Base-by-base conservation (phyloP, 345 rosid genomes). In the Eucalyptus melliodora region DNA sequence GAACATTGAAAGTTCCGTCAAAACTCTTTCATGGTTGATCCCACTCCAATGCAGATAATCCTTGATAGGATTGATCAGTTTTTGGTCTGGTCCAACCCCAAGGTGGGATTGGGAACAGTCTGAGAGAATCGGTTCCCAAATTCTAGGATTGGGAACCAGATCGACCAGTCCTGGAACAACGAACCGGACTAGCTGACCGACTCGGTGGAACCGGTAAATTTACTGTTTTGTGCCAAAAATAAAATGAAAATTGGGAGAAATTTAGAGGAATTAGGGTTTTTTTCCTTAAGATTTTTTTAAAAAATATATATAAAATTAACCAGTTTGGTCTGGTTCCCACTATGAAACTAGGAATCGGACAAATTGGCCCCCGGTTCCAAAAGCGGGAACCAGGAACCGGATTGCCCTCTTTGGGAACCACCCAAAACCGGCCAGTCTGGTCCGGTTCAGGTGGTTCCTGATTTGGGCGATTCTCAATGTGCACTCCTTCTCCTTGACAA, bases 21-120 rank as follows among this genome's bases (percentile, higher is more conserved):
- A 30, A 30, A 30, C 5, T 30, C 34, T 13, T 62, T 62, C 1
- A 4, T 40, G 40, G 40, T 40, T 40, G 40, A 40, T 40, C 77
- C 77, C 40, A n/a, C 77, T 67, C 1, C 10, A 0, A n/a, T 65
- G 72, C 9, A 60, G 1, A 60, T 60, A 21, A 16, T 53, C 2
- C 59, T 53, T 0, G 26, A 0, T 53, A 53, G 59, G 59, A 19
- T 0, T 3, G 0, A 53, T 53, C 0, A 0, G 0, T 53, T 19
- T 53, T 0, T 8, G 1, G 10, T 53, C 0, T 0, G 2, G 1
- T 53, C 10, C 0, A 1, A 53, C 2, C 2, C 2, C 2, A 0
- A 53, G 59, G 26, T 53, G 56, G 56, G 4, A 53, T 0, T 0
- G 4, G 4, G 56, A 53, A 53, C 9, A 2, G 9, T 1, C 1